A percentile compares a stretch with the other conserved stretches of the same genome.
Evolutionary conservation across 306 rosid species (phyloP).

Genomic region (Citrullus colocynthis): DNA sequence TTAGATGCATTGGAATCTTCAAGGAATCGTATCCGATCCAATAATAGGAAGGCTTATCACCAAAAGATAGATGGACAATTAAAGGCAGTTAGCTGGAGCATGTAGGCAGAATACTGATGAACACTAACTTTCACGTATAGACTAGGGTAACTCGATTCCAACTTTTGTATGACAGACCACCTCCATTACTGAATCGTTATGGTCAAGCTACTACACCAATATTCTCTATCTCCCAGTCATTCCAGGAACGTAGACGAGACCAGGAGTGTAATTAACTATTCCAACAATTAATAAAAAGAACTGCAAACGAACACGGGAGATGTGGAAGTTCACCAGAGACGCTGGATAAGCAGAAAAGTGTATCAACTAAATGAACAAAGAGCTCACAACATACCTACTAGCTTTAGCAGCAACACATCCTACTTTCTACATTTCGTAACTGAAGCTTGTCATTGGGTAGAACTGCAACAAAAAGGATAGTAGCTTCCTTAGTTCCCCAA

Average conservation of each 20-base stretch:
- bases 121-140: neutral
- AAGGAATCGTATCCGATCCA: neutral
- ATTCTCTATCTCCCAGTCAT: neutral
- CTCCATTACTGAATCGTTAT: neutral
- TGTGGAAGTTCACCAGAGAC: neutral
- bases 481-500: neutral
- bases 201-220: neutral
- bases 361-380: neutral
- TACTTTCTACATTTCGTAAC: neutral
- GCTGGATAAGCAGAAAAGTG: neutral
- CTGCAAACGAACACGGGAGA: neutral
- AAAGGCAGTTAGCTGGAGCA: neutral
- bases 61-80: neutral
- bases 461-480: no score
- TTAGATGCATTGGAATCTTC: neutral
- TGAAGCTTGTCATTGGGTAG: neutral
- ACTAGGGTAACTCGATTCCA: neutral
- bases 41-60: neutral
- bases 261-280: neutral
- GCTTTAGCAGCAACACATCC: neutral
- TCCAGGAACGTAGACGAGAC: neutral
- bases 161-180: neutral
- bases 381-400: neutral
- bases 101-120: neutral
- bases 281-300: neutral